Percentiles rank a stretch among this genome's conserved stretches.
phyloP scores from a whole-genome alignment of 208 protist species.

The Leishmania arabica region DNA sequence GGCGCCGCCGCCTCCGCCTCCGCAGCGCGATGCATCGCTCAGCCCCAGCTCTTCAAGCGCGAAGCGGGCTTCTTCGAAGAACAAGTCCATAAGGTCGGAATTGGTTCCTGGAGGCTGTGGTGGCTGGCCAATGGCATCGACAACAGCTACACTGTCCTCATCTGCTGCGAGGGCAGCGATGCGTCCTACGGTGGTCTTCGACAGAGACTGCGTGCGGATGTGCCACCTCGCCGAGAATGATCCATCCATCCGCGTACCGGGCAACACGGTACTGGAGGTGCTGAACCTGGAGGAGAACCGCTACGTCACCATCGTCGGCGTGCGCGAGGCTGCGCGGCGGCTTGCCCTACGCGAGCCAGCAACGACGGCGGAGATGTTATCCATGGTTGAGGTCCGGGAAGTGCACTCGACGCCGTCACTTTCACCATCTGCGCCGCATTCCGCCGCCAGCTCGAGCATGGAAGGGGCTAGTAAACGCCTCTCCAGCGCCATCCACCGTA shows the following conservation, averaged over 20 bases:
- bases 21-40: constrained; percentile 16
- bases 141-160: constrained; percentile 15
- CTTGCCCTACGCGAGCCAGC: constrained; percentile 68
- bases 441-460: not conserved
- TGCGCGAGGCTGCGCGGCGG: constrained; percentile 60
- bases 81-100: constrained; percentile 22
- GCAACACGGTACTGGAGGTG: constrained; percentile 85
- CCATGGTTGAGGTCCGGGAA: constrained; percentile 36
- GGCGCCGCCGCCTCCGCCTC: constrained; percentile 7
- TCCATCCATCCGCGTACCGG: constrained; percentile 65
- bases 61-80: constrained; percentile 30
- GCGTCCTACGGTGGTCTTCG: constrained; percentile 64
- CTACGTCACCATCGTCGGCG: constrained; percentile 58
- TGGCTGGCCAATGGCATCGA: not conserved
- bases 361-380: constrained; percentile 59
- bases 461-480: constrained; percentile 7
- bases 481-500: constrained; percentile 9
- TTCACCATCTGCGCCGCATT: constrained; percentile 1
- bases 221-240: constrained; percentile 38
- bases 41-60: constrained; percentile 23
- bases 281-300: constrained; percentile 81
- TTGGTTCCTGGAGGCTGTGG: not conserved
- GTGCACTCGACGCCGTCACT: constrained; percentile 5
- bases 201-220: constrained; percentile 79
- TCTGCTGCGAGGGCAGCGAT: constrained; percentile 31